Base-by-base conservation (phyloP, 257 asterid genomes). In the Solanum neorickii region DNA sequence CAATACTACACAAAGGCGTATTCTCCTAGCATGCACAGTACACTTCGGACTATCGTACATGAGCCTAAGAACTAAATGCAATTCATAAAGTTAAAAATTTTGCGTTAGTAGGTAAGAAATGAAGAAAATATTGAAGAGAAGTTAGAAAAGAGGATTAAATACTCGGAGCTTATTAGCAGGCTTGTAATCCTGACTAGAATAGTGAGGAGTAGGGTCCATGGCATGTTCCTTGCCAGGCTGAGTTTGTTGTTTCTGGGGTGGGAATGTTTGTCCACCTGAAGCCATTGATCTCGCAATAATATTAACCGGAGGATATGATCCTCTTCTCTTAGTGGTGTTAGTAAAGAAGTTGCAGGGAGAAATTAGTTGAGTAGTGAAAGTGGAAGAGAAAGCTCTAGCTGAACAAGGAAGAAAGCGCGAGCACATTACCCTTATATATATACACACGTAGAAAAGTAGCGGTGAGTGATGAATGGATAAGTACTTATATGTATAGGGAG, bases 141-240 rank as follows among this genome's bases (percentile, higher is more conserved):
- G 1, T 56, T 18, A 20, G 25, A 56, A 56, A 20, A 56, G 65
- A 29, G 5, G 20, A 37, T 13, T 16, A 65, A 9, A 2, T 87
- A 96, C 98, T 15, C 39, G 74, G 37, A 96, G 98, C 89, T 94
- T 95, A 91, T 92, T 92, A 4, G 98, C 86, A 2, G 97, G 95
- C 69, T 91, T 94, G 47, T 95, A 96, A 11, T 92, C 90, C 0
- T 78, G 86, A 80, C 86, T 66, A 73, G 89, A 27, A 66, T 80
- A 73, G 46, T 62, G 91, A 4, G 99, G 98, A 65, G 46, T 68
- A 6, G 99, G 98, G 86, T 93, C 94, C 99, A 96, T 95, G 62
- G 75, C 39, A 56, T 96, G 97, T 87, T 96, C 96, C 88, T 93
- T 93, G 2, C 99, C 98, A 9, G 99, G 98, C 87, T 95, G 98